A percentile compares a stretch with the other conserved stretches of the same genome.
Evolutionary conservation across 179 eudicot genomes (phyloP).

Genomic region (Pouteria campechiana): DNA sequence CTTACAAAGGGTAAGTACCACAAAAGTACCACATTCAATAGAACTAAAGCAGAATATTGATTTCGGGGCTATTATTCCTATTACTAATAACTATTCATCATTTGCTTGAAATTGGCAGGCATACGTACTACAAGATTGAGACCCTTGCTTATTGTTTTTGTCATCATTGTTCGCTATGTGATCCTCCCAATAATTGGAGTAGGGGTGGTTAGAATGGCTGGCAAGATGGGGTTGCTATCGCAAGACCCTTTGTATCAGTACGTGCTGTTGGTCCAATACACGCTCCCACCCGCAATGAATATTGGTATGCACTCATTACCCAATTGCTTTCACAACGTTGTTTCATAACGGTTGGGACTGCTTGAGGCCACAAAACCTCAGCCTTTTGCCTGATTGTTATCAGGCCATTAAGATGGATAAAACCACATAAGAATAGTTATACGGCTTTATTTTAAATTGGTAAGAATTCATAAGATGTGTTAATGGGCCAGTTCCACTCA

Average conservation of each 20-base stretch:
- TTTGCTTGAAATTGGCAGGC: conserved; percentile 30
- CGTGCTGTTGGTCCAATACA: conserved; percentile 62
- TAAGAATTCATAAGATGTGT: too few relatives aligned
- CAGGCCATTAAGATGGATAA: too few relatives aligned
- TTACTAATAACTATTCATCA: neutral
- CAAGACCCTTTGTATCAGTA: conserved; percentile 57
- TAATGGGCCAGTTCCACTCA: too few relatives aligned
- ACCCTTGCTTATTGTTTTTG: conserved; percentile 21
- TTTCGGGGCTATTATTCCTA: neutral
- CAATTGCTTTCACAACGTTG: too few relatives aligned
- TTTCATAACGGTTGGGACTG: too few relatives aligned
- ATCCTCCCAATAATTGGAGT: conserved; percentile 62
- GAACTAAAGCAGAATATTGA: neutral
- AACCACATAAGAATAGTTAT: too few relatives aligned
- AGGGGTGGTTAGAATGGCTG: conserved; percentile 50
- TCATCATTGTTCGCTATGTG: conserved; percentile 44
- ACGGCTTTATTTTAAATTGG: too few relatives aligned
- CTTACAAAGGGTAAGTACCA: conserved; percentile 55
- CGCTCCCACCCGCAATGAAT: conserved; percentile 80
- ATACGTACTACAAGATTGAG: conserved; percentile 29
- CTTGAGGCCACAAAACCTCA: too few relatives aligned
- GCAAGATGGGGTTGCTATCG: conserved; percentile 56
- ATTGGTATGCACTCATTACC: conserved; percentile 33
- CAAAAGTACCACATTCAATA: neutral
- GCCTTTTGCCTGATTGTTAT: too few relatives aligned